Base-by-base conservation (phyloP, 345 rosid species). In the Lumnitzera racemosa region DNA sequence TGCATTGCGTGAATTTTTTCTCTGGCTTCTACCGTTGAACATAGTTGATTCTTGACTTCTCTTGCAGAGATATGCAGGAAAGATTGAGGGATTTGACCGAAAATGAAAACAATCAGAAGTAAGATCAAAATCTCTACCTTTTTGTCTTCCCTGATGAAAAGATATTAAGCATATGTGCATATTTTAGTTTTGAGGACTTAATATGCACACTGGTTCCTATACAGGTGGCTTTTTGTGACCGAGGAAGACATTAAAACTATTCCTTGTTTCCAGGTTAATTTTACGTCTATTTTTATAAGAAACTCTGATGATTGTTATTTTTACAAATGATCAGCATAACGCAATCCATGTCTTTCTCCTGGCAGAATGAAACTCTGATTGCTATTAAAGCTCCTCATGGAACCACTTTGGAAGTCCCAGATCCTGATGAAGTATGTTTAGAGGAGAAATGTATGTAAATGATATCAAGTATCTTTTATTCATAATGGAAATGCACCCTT, bases 311-410 rank as follows among this genome's bases (percentile, higher is more conserved):
- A 24, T 41, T 24, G 16, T 57, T 53, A 57, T 57, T 78, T 60
- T 61, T 41, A 23, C 47, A 51, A 49, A 49, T 57, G 54, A 67
- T 57, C 64, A 57, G 59, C 64, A 41, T 31, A 36, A 55, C n/a
- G 56, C 27, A 13, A 23, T 54, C 24, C 14, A 17, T 29, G 13
- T 53, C 24, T 53, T 2, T 20, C 20, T 72, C 62, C 48, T 72
- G 53, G 69, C 85, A 90, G 97, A 94, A 94, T 72, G 80, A 94
- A 80, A 94, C 97, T 56, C 81, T 94, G 60, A 94, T 94, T 70
- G 97, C 97, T 67, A 78, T 94, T 63, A 90, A 94, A 83, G 97
- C 97, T 79, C 97, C 97, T 41, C 96, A 94, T 67, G 97, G 99
- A 65, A 94, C 99, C 55, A 94, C 99, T 15, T 70, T 94, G 69